phyloP scores from a whole-genome alignment of 768 basidiomycete species.

The Auriscalpium microsporum region DNA sequence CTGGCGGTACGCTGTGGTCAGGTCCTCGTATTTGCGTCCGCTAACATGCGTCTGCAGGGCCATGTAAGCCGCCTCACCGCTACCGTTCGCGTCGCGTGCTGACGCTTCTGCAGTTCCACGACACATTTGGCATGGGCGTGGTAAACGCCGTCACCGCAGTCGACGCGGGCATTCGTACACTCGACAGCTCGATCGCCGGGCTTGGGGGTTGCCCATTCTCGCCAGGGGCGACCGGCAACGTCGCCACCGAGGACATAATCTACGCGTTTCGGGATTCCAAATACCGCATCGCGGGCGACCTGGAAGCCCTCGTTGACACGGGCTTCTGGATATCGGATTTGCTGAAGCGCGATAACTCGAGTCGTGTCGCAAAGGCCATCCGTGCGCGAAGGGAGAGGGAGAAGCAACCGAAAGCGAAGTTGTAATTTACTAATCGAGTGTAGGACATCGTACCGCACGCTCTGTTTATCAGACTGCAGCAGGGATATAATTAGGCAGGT shows the following conservation, averaged over 20 bases:
- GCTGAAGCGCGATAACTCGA: conserved; percentile 61
- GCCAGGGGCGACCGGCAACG: conserved; percentile 92
- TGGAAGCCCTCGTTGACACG: conserved; percentile 62
- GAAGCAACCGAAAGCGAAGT: conserved; percentile 13
- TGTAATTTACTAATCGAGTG: neutral
- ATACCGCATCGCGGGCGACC: conserved; percentile 50
- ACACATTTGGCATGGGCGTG: conserved; percentile 80
- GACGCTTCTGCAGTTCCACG: conserved; percentile 58
- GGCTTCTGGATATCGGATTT: conserved; percentile 77
- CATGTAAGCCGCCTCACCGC: conserved; percentile 34
- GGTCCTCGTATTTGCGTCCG: neutral
- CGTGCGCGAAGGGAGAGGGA: conserved; percentile 41
- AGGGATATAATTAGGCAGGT: no score
- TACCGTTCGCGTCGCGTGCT: neutral
- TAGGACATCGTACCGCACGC: no score
- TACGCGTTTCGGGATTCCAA: conserved; percentile 67
- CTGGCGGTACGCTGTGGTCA: conserved; percentile 49
- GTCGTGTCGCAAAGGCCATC: conserved; percentile 69
- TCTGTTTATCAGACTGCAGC: no score
- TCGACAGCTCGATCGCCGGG: conserved; percentile 81
- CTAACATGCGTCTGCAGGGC: conserved; percentile 28
- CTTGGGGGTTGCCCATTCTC: conserved; percentile 96
- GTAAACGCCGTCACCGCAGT: conserved; percentile 70
- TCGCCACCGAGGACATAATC: conserved; percentile 87
- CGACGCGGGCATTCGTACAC: conserved; percentile 64